Evolutionary conservation across 2,329 filamentous ascomycete species (phyloP).

Genomic region (Phialophora chinensis): DNA sequence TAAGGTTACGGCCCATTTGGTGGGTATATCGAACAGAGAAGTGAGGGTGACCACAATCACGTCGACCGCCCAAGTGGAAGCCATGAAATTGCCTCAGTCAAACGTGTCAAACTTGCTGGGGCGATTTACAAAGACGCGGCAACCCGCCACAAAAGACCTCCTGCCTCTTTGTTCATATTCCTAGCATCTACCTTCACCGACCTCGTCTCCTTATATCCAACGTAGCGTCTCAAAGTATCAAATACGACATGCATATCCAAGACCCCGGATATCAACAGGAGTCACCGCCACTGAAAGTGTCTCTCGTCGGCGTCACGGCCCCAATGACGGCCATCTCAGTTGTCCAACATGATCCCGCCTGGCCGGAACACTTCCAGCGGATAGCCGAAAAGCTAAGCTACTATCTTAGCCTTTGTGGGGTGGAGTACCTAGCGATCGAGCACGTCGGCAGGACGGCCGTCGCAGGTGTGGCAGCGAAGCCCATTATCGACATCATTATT

Average conservation of each 20-base stretch:
- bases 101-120: neutral
- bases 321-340: slow-evolving; percentile 6
- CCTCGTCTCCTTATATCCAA: neutral
- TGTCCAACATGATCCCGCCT: slow-evolving; percentile 7
- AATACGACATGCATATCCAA: neutral
- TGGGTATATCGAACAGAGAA: neutral
- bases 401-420: slow-evolving; percentile 3
- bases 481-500: slow-evolving; percentile 39
- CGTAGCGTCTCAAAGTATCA: neutral
- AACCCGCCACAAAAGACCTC: neutral
- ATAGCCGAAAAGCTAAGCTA: slow-evolving; percentile 13
- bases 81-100: neutral
- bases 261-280: neutral
- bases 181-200: neutral
- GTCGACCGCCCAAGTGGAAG: neutral
- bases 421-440: slow-evolving; percentile 29
- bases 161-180: neutral
- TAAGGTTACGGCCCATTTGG: neutral
- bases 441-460: slow-evolving; percentile 40
- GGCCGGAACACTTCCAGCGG: slow-evolving; percentile 12
- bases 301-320: neutral
- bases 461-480: slow-evolving; percentile 34
- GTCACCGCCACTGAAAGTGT: neutral
- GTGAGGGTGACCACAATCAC: no score
- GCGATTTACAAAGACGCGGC: neutral